Evolutionary conservation across 345 rosid species (phyloP), one percentile per base, ranked within the genome.

Genomic region (Litchi chinensis): DNA sequence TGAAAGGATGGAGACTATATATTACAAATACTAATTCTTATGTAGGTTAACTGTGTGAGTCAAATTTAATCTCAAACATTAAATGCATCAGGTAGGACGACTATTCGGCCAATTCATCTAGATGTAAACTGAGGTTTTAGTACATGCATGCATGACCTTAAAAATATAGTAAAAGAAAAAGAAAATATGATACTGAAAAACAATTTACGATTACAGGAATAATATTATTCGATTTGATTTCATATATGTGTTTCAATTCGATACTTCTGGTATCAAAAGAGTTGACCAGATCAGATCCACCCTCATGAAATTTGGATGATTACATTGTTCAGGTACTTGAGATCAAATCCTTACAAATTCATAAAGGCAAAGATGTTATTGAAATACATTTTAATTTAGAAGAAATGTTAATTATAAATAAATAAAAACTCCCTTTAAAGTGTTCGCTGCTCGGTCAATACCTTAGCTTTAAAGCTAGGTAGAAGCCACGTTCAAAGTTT

Each of bases 391-490:
- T 70, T 39, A 24, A 24, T 46, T 54, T n/a, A 2, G 41, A 56
- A 56, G 37, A 12, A 41, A 41, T 41, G 0, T 41, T 41, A 41
- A 8, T 41, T 5, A 41, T 41, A 41, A 5, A 41, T 5, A 6
- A 5, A 41, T 26, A 26, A 26, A 26, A 26, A 26, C 0, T 26
- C 44, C 44, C 7, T 41, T 41, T 5, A 41, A 41, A 8, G 44
- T 41, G 1, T 41, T 41, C 9, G 44, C 5, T 1, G 44, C 6
- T 41, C 8, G 44, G n/a, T 12, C 10, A 8, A 40, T 43, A 9
- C 18, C 57, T 74, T 74, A 13, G 77, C 24, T 74, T 63, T 74
- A 22, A 62, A 74, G 69, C 22, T 1, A 22, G 5, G 12, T 22
- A 44, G 57, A 41, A 22, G 15, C 24, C 22, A 43, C 60, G n/a